Conservation (phyloP, 441 rosid species). For the Heliophila coronopifolia region DNA sequence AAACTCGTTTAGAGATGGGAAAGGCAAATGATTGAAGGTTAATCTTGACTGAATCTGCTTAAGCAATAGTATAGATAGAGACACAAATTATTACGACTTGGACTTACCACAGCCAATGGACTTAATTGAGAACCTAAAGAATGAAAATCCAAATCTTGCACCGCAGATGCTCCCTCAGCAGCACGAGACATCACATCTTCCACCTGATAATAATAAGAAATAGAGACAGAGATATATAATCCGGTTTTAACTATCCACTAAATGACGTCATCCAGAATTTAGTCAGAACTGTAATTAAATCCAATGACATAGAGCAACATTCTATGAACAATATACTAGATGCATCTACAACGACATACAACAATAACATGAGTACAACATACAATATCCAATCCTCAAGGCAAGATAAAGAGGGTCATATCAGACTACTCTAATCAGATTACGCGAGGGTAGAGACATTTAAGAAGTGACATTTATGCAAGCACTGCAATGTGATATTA, state of each 20-base stretch:
- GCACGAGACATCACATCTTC: constrained; percentile 83
- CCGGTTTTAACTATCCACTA: not conserved
- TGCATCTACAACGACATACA: not conserved
- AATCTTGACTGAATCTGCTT: constrained; percentile 2
- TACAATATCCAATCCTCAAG: constrained; percentile 6
- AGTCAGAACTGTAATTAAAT: not conserved
- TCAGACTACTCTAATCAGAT: not conserved
- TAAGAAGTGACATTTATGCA: not conserved
- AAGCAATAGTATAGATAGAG: not conserved
- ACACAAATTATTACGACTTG: constrained; percentile 19
- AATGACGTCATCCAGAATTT: not conserved
- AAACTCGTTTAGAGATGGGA: constrained; percentile 8
- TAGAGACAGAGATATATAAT: constrained; percentile 1
- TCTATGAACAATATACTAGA: constrained; percentile 4
- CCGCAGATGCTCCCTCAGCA: constrained; percentile 61
- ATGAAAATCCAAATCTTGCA: constrained; percentile 75
- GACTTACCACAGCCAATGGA: constrained; percentile 82
- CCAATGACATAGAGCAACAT: not conserved
- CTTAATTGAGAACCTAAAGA: constrained; percentile 75
- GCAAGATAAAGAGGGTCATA: constrained; percentile 8
- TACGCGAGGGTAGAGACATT: not conserved
- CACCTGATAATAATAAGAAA: constrained; percentile 45
- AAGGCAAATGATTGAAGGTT: constrained; percentile 6
- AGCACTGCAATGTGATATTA: constrained; percentile 16
- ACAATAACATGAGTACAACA: constrained; percentile 1